phyloP scores from a whole-genome alignment of 2,329 filamentous ascomycete genomes.

The Neonectria neomacrospora region DNA sequence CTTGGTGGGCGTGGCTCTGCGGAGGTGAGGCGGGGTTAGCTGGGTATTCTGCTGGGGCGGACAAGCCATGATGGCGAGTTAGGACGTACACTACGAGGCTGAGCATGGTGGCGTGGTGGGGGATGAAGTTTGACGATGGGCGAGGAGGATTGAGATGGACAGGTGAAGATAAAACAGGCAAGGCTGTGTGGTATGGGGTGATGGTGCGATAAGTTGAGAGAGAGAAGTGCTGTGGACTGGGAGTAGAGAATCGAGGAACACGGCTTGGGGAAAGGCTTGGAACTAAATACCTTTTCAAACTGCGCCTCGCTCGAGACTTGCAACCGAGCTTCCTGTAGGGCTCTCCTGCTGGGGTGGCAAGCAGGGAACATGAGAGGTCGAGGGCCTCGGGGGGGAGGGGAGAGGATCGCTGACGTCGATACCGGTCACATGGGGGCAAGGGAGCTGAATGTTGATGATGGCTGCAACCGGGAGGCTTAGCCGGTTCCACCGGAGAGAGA shows the following conservation, averaged over 20 bases:
- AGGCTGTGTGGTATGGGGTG: neutral
- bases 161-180: no score
- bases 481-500: conserved; percentile 3
- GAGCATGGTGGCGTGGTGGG: conserved; percentile 24
- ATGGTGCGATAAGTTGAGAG: neutral
- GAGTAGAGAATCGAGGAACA: neutral
- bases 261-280: neutral
- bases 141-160: neutral
- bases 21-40: neutral
- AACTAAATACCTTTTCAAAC: neutral
- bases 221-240: neutral
- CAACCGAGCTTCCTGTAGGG: neutral
- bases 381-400: neutral
- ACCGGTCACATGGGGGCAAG: conserved; percentile 2
- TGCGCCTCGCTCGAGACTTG: neutral
- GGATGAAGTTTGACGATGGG: neutral
- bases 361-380: conserved; percentile 4
- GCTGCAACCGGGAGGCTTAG: neutral
- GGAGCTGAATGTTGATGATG: neutral
- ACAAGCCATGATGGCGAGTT: neutral
- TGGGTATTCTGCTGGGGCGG: neutral
- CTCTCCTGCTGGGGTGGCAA: neutral
- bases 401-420: neutral
- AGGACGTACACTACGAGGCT: conserved; percentile 26
- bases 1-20: conserved; percentile 22